Evolutionary conservation across 352 stramenopile genomes (phyloP), one percentile per base, ranked within the genome.

Genomic region (Phytophthora constricta): DNA sequence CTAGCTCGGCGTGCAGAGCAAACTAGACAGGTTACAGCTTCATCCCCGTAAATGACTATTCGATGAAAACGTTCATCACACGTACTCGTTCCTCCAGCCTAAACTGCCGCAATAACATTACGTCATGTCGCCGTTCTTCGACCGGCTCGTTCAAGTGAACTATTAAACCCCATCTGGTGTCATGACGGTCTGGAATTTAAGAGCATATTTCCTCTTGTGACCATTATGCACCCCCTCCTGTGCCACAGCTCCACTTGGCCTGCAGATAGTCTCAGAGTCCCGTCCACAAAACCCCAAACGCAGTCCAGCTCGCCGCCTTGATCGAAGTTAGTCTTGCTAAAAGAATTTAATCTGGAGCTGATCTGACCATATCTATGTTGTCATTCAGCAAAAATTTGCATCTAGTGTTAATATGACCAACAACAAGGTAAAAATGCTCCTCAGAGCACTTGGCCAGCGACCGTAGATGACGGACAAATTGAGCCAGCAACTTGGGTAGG

Each of bases 391-490:
- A 5, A 9, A 10, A 20, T 2, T 57, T 57, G 17, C 50, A 47
- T 34, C 50, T 5, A 1, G 1, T 3, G 31, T 46, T 33, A 57
- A 46, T 33, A n/a, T 46, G 16, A 7, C 26, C 50, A 42, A 65
- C 45, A 23, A 65, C 58, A 46, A 52, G 53, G 48, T 58, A 58
- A 39, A 58, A 5, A 65, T 58, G 34, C 37, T 46, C 5, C 34
- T 52, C 9, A 64, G 19, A 25, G 47, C 48, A 58, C 58, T 58
- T 5, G 58, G 34, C 47, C 48, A 58, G 1, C 48, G 58, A 4
- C 47, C 37, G 37, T 65, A 58, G 37, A 65, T 58, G 11, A 23
- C 26, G 45, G 58, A 57, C 4, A 65, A 20, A 46, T 58, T 1
- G 8, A 65, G 9, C 48, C 47, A 64, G 25, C 20, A 13, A 17